Base-by-base conservation (phyloP, 208 protist genomes). In the Leishmania lainsoni region DNA sequence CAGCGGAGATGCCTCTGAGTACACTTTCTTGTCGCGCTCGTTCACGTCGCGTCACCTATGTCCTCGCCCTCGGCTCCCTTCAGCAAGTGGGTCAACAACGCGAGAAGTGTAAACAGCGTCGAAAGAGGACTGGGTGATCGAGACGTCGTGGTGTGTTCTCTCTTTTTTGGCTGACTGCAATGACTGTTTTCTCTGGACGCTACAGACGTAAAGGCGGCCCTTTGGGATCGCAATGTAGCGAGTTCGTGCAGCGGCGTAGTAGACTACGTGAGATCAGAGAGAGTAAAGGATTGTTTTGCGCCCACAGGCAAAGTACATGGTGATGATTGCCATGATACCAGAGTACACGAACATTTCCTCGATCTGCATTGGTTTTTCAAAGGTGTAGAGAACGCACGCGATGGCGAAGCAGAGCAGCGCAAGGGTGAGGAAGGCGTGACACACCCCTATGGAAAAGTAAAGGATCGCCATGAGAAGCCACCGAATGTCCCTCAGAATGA, bases 241-340 rank as follows among this genome's bases (percentile, higher is more conserved):
- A 45, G 56, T 29, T 22, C 51, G 51, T 32, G 20, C 14, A 35
- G 12, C 10, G 16, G 12, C 14, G 12, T 58, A 51, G 5, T 16
- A 76, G 52, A 32, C n/a, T 5, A 65, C 32, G 59, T 51, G 45
- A 3, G 0, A 5, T 91, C 69, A 97, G 5, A 97, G 69, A 20
- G 89, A 86, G 83, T 96, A 95, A 26, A 96, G 59, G n/a, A 94
- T 86, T 8, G 91, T 85, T 78, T 89, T 92, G 16, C 88, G 83
- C 10, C 92, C 92, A n/a, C 82, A 87, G 1, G 94, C 87, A 83
- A 97, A 94, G 75, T 93, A 96, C 45, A 94, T 63, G 1, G 87
- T 94, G 59, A 92, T 70, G n/a, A 90, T 72, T 8, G 90, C 83
- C 88, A 97, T 91, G 48, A 94, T 83, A 66, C 79, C 84, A 10